Conservation (phyloP, 371 early-diverging fungal genomes). For the Encephalitozoon intestinalis region DNA sequence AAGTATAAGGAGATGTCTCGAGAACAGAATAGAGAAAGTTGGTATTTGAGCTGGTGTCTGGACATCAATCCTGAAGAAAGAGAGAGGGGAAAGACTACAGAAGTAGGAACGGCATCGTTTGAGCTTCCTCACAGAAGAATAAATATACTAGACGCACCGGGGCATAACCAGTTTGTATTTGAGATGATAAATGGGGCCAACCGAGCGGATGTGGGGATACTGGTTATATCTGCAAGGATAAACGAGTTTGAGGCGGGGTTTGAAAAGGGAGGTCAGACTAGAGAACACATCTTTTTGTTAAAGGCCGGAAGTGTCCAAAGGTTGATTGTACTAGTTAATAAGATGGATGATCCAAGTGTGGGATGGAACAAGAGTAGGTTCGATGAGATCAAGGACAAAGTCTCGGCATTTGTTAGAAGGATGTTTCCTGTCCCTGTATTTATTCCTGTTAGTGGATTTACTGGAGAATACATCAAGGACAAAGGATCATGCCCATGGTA, state of each 20-base stretch:
- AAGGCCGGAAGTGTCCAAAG: conserved; percentile 49
- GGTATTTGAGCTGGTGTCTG: conserved; percentile 61
- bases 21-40: conserved; percentile 65
- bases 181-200: conserved; percentile 94
- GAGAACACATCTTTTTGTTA: conserved; percentile 95
- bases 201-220: conserved; percentile 73
- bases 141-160: conserved; percentile 70
- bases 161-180: conserved; percentile 95
- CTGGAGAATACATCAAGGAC: conserved; percentile 52
- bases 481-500: conserved; percentile 42
- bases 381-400: conserved; percentile 42
- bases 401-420: conserved; percentile 28
- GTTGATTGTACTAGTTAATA: conserved; percentile 59
- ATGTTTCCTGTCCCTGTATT: conserved; percentile 37
- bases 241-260: conserved; percentile 99
- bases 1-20: conserved; percentile 96
- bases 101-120: conserved; percentile 71
- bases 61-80: conserved; percentile 66
- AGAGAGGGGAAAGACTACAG: conserved; percentile 63
- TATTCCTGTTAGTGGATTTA: conserved; percentile 60
- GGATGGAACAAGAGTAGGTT: conserved; percentile 53
- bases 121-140: conserved; percentile 74
- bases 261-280: conserved; percentile 90
- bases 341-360: conserved; percentile 59
- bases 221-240: conserved; percentile 81